Conservation (phyloP, 352 stramenopile genomes). For the Globisporangium middletonii region DNA sequence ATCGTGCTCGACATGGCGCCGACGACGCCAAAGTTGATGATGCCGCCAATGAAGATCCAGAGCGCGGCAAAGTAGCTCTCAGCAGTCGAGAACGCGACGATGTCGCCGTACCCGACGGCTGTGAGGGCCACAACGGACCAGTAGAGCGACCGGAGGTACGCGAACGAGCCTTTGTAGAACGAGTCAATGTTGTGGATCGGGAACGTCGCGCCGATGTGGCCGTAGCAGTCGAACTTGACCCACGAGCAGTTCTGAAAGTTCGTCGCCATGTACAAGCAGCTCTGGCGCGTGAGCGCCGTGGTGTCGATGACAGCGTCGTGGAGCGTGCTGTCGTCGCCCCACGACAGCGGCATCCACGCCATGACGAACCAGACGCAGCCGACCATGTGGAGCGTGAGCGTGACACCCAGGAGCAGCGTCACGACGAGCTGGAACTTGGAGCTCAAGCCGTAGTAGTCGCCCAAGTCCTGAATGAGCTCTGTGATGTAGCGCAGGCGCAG, state of each 20-base stretch:
- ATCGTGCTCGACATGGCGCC: slow-evolving; percentile 80
- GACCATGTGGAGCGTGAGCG: slow-evolving; percentile 51
- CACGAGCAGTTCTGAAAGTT: slow-evolving; percentile 62
- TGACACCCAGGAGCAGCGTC: slow-evolving; percentile 41
- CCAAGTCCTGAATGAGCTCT: slow-evolving; percentile 39
- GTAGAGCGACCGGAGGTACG: slow-evolving; percentile 67
- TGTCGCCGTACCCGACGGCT: slow-evolving; percentile 68
- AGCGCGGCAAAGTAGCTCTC: slow-evolving; percentile 67
- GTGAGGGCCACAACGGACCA: slow-evolving; percentile 73
- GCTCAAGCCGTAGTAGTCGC: slow-evolving; percentile 55
- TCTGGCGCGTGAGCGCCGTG: slow-evolving; percentile 14
- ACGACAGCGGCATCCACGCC: slow-evolving; percentile 32
- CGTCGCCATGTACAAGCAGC: slow-evolving; percentile 49
- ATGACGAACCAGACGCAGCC: slow-evolving; percentile 72
- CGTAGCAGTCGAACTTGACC: slow-evolving; percentile 67
- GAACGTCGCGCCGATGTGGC: slow-evolving; percentile 41
- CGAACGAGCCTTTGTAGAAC: slow-evolving; percentile 43
- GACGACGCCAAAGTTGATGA: slow-evolving; percentile 77
- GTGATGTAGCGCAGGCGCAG: slow-evolving; percentile 36
- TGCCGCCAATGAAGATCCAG: slow-evolving; percentile 69
- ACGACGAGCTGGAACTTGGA: slow-evolving; percentile 50
- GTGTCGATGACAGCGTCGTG: background rate
- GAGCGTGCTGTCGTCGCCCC: background rate
- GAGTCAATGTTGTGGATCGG: slow-evolving; percentile 33
- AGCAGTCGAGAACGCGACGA: slow-evolving; percentile 60